Conservation (phyloP, 2,329 filamentous ascomycete species). For the Penicillium sp. region DNA sequence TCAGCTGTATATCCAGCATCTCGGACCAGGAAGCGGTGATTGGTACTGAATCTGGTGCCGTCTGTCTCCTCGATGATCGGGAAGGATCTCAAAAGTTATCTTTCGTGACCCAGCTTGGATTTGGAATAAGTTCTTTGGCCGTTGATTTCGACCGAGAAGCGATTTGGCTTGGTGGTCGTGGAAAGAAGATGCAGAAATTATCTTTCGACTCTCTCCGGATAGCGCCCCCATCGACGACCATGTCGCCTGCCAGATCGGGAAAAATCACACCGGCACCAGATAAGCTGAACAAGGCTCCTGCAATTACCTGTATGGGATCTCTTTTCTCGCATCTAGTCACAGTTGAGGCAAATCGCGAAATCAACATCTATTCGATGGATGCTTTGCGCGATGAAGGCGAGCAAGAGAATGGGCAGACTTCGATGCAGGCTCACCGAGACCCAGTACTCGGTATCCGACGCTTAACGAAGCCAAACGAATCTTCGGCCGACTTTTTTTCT, state of each 20-base stretch:
- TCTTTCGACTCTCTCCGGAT: constrained; percentile 41
- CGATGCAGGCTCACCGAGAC: constrained; percentile 59
- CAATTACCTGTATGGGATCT: constrained; percentile 68
- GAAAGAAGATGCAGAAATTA: constrained; percentile 56
- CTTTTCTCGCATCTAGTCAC: constrained; percentile 68
- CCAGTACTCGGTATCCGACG: constrained; percentile 70
- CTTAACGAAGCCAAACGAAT: constrained; percentile 60
- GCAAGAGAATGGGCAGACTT: constrained; percentile 29
- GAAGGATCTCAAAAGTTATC: constrained; percentile 70
- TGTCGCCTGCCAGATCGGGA: constrained; percentile 27
- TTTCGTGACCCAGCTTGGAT: constrained; percentile 66
- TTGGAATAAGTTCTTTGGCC: constrained; percentile 67
- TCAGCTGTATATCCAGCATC: constrained; percentile 73
- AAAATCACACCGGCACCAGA: constrained; percentile 13
- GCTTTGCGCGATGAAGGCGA: constrained; percentile 30
- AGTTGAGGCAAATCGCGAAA: constrained; percentile 72
- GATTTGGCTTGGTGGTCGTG: constrained; percentile 69
- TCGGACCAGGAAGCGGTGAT: constrained; percentile 75
- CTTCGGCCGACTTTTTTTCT: constrained; percentile 76
- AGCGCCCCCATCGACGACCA: constrained; percentile 23
- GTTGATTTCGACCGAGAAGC: constrained; percentile 57
- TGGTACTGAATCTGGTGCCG: constrained; percentile 81
- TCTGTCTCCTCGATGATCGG: constrained; percentile 84
- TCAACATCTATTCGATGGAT: constrained; percentile 61
- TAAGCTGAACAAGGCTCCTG: constrained; percentile 32